These are phyloP conservation scores for Elsinoe ampelina DNA, from an alignment of 2,329 filamentous ascomycete species.

Conservation along the genomic window DNA sequence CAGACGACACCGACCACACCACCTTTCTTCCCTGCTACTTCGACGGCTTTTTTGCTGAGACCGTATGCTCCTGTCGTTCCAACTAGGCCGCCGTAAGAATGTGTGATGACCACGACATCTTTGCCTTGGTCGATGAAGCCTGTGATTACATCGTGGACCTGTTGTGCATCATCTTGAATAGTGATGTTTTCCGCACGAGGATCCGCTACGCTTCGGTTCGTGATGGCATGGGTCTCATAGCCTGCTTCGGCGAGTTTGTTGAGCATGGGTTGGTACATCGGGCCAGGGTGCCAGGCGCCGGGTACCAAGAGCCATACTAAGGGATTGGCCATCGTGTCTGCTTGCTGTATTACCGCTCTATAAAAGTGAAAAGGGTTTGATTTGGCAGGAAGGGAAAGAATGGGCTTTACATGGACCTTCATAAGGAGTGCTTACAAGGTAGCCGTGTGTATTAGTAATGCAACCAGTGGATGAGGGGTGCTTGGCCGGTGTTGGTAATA, in stretches of 20 bases:
- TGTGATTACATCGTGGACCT: not conserved
- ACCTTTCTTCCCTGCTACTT: constrained; percentile 23
- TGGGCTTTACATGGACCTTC: too few species aligned
- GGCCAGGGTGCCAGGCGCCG: not conserved
- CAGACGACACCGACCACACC: constrained; percentile 29
- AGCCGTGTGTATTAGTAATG: too few species aligned
- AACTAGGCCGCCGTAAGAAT: constrained; percentile 31
- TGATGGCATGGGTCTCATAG: not conserved
- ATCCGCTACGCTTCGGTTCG: not conserved
- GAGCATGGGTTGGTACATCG: not conserved
- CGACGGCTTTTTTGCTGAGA: constrained; percentile 24
- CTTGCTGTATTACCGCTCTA: not conserved
- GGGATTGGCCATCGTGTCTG: constrained; percentile 3
- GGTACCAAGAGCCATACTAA: not conserved
- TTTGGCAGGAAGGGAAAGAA: too few species aligned
- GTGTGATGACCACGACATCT: constrained; percentile 26
- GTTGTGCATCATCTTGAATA: constrained; percentile 4
- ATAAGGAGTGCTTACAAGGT: too few species aligned
- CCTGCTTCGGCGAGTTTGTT: not conserved
- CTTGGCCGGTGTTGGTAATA: too few species aligned
- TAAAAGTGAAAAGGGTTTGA: too few species aligned
- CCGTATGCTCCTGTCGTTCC: constrained; percentile 29
- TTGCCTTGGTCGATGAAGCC: constrained; percentile 16
- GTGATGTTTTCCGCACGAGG: not conserved
- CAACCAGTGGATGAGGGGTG: too few species aligned